Conservation (phyloP, 1,284 basidiomycete genomes). For the Ganoderma sp. region DNA sequence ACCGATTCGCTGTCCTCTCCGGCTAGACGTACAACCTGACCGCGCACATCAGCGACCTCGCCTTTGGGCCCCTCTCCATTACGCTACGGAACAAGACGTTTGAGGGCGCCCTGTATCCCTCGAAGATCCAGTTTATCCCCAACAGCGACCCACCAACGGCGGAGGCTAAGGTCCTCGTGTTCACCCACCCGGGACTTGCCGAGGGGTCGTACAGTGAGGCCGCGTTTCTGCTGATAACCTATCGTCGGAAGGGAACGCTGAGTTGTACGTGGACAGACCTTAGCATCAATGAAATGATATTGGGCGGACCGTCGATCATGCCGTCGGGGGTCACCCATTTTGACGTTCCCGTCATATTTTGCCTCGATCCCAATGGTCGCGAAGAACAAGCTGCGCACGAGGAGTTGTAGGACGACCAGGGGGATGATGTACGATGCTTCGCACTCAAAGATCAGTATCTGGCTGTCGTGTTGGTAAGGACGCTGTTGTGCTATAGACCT, state of each 20-base stretch:
- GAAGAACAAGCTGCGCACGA: neutral
- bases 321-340: neutral
- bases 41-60: neutral
- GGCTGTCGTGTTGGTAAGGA: neutral
- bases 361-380: neutral
- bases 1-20: neutral
- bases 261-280: neutral
- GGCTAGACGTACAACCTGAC: neutral
- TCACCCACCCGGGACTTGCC: neutral
- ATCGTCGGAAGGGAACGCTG: neutral
- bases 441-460: neutral
- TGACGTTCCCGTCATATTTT: neutral
- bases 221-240: neutral
- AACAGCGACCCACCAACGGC: neutral
- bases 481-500: no score
- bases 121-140: neutral
- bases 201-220: slow-evolving; percentile 1
- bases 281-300: neutral
- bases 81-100: neutral
- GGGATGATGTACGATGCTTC: neutral
- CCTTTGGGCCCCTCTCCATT: neutral
- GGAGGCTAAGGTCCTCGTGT: neutral
- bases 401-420: slow-evolving; percentile 3
- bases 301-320: neutral
- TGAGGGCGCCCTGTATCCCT: neutral